Conservation (phyloP, 495 filamentous ascomycete species). For the Cetradonia linearis region DNA sequence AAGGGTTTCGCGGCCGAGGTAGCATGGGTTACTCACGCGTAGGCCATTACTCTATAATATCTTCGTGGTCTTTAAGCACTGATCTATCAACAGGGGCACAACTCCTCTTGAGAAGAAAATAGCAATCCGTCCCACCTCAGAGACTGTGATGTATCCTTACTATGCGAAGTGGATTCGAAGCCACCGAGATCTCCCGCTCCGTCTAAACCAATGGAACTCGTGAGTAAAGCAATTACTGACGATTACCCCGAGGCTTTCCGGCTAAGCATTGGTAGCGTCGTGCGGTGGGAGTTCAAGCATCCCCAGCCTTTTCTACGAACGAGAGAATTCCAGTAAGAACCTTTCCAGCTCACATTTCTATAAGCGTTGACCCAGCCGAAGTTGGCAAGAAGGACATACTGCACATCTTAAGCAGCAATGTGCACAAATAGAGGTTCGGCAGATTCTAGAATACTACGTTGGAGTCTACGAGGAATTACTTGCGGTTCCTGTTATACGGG, state of each 20-base stretch:
- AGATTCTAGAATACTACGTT: conserved; percentile 90
- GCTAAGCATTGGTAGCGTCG: conserved; percentile 39
- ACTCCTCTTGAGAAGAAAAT: conserved; percentile 89
- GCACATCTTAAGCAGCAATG: conserved; percentile 72
- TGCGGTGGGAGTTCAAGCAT: conserved; percentile 97
- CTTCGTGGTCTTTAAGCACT: conserved; percentile 20
- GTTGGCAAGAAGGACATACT: conserved; percentile 96
- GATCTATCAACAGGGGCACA: conserved; percentile 49
- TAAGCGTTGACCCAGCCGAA: not conserved
- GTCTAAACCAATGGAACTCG: conserved; percentile 96
- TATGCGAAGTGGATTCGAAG: conserved; percentile 94
- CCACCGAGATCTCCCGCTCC: conserved; percentile 85
- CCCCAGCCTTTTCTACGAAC: conserved; percentile 89
- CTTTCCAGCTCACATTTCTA: not conserved
- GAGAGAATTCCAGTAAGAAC: conserved; percentile 64
- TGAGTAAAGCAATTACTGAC: not conserved
- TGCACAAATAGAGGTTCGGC: conserved; percentile 72
- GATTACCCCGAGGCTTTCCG: not conserved
- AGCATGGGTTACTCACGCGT: conserved; percentile 97
- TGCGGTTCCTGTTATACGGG: conserved; percentile 85
- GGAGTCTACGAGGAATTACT: conserved; percentile 85
- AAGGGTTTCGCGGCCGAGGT: conserved; percentile 97
- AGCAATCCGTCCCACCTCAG: conserved; percentile 90
- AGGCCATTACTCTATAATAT: conserved; percentile 29
- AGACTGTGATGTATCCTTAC: conserved; percentile 91